phyloP scores from a whole-genome alignment of 495 filamentous ascomycete genomes.

The Podospora australis region DNA sequence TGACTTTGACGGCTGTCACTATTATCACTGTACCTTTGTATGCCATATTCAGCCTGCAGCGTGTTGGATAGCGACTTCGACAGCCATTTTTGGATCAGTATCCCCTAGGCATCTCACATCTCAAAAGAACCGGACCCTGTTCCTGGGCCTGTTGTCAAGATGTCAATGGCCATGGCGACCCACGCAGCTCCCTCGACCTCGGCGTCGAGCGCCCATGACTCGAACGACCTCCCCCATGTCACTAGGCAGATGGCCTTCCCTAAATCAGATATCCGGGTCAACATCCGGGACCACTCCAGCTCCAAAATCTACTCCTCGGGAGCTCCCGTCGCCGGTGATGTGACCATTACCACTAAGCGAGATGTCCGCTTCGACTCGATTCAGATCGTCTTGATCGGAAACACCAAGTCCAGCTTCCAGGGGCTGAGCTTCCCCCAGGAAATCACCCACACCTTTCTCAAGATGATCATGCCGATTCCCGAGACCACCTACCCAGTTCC shows the following conservation, averaged over 20 bases:
- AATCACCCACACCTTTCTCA: conserved; percentile 60
- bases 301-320: conserved; percentile 46
- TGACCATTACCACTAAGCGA: conserved; percentile 50
- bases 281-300: conserved; percentile 39
- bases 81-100: too few species aligned
- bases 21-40: neutral
- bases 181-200: neutral
- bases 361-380: conserved; percentile 75
- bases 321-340: conserved; percentile 38
- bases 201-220: conserved; percentile 4
- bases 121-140: neutral
- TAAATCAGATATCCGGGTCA: conserved; percentile 35
- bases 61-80: too few species aligned
- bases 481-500: conserved; percentile 62
- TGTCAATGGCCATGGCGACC: neutral
- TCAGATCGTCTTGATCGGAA: conserved; percentile 76
- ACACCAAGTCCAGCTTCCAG: conserved; percentile 36
- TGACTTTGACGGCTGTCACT: too few species aligned
- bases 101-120: too few species aligned
- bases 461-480: conserved; percentile 72
- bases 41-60: too few species aligned
- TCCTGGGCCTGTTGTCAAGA: neutral
- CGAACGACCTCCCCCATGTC: conserved; percentile 4
- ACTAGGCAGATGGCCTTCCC: conserved; percentile 11
- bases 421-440: conserved; percentile 35